Evolutionary conservation across 83 land plant species (phyloP).

Genomic region (Thuja plicata): DNA sequence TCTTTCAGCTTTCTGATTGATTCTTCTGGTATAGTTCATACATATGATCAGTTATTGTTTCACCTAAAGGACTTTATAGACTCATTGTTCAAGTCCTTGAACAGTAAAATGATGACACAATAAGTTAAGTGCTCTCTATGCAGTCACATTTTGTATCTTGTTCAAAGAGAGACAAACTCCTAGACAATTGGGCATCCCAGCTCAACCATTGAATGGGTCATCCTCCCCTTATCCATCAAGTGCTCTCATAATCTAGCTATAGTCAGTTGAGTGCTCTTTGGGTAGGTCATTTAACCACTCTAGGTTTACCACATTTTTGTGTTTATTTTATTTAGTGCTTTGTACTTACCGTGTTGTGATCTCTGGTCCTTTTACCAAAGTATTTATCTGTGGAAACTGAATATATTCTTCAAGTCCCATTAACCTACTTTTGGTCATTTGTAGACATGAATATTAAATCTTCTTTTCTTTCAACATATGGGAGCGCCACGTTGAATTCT

Average conservation of each 20-base stretch:
- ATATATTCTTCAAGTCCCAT: not conserved
- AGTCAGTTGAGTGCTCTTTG: not conserved
- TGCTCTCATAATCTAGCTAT: not conserved
- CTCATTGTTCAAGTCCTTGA: not conserved
- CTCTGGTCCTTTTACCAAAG: not conserved
- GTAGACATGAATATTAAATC: not conserved
- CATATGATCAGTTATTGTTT: not conserved
- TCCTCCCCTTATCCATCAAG: not conserved
- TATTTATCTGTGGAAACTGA: not conserved
- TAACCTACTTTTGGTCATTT: not conserved
- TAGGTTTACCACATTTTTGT: not conserved
- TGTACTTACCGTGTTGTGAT: not conserved
- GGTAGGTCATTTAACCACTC: not conserved
- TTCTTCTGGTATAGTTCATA: not conserved
- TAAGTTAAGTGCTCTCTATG: not conserved
- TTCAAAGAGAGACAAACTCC: not conserved
- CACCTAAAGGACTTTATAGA: not conserved
- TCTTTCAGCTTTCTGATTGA: not conserved
- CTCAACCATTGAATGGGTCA: not conserved
- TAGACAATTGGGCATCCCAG: not conserved
- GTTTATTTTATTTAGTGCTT: not conserved
- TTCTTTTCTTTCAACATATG: not conserved
- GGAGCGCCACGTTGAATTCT: not conserved
- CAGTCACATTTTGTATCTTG: not conserved
- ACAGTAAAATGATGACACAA: not conserved